Percentiles rank a stretch among this genome's conserved stretches.
Evolutionary conservation across 1,139 yeast genomes (phyloP).

Genomic region (Suhomyces atakaporum): DNA sequence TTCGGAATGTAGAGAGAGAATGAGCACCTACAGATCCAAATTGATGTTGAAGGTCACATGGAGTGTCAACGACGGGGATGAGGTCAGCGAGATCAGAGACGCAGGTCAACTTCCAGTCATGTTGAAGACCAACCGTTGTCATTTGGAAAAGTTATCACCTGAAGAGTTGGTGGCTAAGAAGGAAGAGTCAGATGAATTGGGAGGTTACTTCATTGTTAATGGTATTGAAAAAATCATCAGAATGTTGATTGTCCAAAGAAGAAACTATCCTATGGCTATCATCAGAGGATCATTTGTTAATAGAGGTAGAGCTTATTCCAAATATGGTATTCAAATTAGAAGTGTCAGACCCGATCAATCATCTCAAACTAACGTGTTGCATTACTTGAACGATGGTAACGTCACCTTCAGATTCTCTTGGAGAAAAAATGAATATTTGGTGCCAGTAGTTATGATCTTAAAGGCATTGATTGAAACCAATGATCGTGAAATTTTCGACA

Average conservation of each 20-base stretch:
- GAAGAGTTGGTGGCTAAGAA: constrained; percentile 71
- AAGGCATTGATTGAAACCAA: constrained; percentile 89
- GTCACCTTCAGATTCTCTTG: constrained; percentile 96
- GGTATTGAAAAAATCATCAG: constrained; percentile 96
- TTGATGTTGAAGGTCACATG: constrained; percentile 77
- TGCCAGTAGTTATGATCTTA: constrained; percentile 90
- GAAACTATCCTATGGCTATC: constrained; percentile 98
- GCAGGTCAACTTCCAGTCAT: constrained; percentile 92
- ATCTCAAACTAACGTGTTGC: constrained; percentile 94
- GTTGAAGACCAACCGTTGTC: constrained; percentile 90
- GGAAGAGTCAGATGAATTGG: constrained; percentile 94
- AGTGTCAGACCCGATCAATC: constrained; percentile 96
- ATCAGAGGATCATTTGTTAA: constrained; percentile 92
- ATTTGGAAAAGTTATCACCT: constrained; percentile 80
- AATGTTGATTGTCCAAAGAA: constrained; percentile 96
- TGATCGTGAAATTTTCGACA: constrained; percentile 94
- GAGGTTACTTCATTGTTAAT: constrained; percentile 94
- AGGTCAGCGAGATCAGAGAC: constrained; percentile 78
- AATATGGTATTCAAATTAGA: constrained; percentile 91
- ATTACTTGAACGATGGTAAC: constrained; percentile 92
- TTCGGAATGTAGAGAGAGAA: constrained; percentile 86
- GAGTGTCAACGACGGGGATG: constrained; percentile 86
- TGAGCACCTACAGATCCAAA: constrained; percentile 72
- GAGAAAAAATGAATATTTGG: constrained; percentile 92
- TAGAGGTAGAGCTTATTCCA: constrained; percentile 89